These are phyloP conservation scores for Kwoniella dendrophila DNA, from an alignment of 768 basidiomycete genomes.

Conservation along the genomic window DNA sequence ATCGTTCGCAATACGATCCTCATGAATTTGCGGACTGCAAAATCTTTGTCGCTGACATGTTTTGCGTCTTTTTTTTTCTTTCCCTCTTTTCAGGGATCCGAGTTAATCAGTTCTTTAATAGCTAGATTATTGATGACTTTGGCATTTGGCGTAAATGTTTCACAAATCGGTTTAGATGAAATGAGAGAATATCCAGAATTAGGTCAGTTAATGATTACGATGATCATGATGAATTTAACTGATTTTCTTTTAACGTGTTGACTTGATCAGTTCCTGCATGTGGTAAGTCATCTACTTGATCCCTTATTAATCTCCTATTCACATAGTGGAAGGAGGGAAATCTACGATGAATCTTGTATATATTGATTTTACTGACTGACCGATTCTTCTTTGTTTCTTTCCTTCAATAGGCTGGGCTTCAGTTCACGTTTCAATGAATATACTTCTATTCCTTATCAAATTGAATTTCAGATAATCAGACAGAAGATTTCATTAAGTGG, in stretches of 20 bases:
- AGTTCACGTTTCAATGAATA: slow-evolving; percentile 58
- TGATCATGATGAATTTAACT: neutral
- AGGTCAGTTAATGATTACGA: slow-evolving; percentile 21
- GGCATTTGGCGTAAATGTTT: slow-evolving; percentile 56
- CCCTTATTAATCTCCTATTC: too few relatives aligned
- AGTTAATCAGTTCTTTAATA: slow-evolving; percentile 56
- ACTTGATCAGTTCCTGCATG: slow-evolving; percentile 35
- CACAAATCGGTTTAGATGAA: slow-evolving; percentile 56
- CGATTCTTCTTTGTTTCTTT: slow-evolving; percentile 14
- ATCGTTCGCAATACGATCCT: too few relatives aligned
- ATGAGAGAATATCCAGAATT: slow-evolving; percentile 58
- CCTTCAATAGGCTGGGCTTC: slow-evolving; percentile 51
- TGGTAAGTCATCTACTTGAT: slow-evolving; percentile 31
- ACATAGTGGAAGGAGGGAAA: too few relatives aligned
- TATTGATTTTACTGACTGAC: too few relatives aligned
- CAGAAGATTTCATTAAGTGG: too few relatives aligned
- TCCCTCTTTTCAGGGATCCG: slow-evolving; percentile 55
- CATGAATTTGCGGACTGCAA: too few relatives aligned
- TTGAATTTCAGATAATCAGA: slow-evolving; percentile 48
- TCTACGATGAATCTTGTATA: too few relatives aligned
- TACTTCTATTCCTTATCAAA: slow-evolving; percentile 56
- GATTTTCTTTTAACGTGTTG: neutral
- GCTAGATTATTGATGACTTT: slow-evolving; percentile 53
- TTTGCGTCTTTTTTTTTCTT: too few relatives aligned
- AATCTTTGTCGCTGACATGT: neutral